Evolutionary conservation across 768 basidiomycete genomes (phyloP).

Genomic region (Paxillus involutus): DNA sequence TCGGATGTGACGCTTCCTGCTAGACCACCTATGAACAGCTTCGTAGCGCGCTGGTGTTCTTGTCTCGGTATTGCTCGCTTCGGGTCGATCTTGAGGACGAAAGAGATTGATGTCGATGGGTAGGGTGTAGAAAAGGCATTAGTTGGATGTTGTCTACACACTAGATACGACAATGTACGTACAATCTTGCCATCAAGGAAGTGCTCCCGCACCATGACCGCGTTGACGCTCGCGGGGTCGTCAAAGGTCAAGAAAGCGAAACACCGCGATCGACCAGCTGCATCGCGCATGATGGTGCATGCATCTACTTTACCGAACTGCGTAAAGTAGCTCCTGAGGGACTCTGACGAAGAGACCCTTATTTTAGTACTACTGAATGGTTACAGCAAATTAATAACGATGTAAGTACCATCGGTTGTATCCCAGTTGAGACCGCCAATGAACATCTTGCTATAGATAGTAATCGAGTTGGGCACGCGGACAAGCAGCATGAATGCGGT

Average conservation of each 20-base stretch:
- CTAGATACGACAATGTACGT: slow-evolving; percentile 38
- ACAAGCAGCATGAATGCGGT: slow-evolving; percentile 14
- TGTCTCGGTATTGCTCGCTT: slow-evolving; percentile 97
- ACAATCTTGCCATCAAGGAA: slow-evolving; percentile 97
- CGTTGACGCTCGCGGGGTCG: slow-evolving; percentile 88
- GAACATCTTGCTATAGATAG: slow-evolving; percentile 93
- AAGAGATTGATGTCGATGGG: background rate
- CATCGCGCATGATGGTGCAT: slow-evolving; percentile 98
- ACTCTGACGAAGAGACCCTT: slow-evolving; percentile 48
- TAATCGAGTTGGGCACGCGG: slow-evolving; percentile 23
- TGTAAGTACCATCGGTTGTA: slow-evolving; percentile 90
- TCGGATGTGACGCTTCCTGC: slow-evolving; percentile 92
- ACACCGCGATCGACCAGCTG: slow-evolving; percentile 89
- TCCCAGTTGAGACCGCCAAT: slow-evolving; percentile 99
- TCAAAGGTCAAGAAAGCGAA: slow-evolving; percentile 98
- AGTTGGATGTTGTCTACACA: slow-evolving; percentile 11
- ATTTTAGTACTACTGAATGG: slow-evolving; percentile 45
- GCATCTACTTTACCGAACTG: slow-evolving; percentile 98
- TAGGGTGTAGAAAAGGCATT: slow-evolving; percentile 16
- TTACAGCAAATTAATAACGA: slow-evolving; percentile 36
- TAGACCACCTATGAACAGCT: slow-evolving; percentile 94
- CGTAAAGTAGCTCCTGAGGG: slow-evolving; percentile 82
- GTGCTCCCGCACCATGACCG: slow-evolving; percentile 94
- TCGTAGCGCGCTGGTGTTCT: slow-evolving; percentile 91
- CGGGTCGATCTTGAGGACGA: slow-evolving; percentile 86